Evolutionary conservation across 345 rosid genomes (phyloP), one percentile per base, ranked within the genome.

Genomic region (Salix viminalis): DNA sequence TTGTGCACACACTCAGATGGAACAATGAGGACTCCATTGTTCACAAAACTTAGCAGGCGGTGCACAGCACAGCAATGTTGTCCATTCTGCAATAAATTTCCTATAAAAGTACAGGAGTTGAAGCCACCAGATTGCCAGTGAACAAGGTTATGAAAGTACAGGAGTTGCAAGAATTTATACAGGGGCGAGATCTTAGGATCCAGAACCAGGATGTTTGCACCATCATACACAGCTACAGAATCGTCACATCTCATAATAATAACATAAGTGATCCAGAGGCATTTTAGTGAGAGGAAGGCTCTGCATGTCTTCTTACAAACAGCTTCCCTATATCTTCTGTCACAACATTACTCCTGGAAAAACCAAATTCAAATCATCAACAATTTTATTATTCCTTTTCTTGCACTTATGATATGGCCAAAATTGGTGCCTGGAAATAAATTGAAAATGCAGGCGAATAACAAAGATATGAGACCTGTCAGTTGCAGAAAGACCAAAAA

Each of bases 271-370:
- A 74, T 66, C 42, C 44, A 67, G 52, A 81, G 84, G 39, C 58
- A 62, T 76, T 72, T 81, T 81, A 84, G 14, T 69, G 46, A 78
- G 85, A 50, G 61, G 88, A 75, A 67, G 85, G 71, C 14, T 85
- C 92, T 28, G 88, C 80, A 12, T 84, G 87, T 79, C 79, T 86
- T 70, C 79, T 86, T 34, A 91, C 93, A 79, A 95, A 95, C 81
- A 95, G 88, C 89, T 83, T 91, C 86, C 93, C 83, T 14, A 95
- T 81, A 84, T 95, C 99, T 82, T 93, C 99, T 12, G 99, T 95
- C 42, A 92, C 99, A 83, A 95, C 86, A 79, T 95, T 95, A 86
- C 96, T 95, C 99, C 97, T 91, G 85, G 67, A 54, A 70, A 21
- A 58, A 74, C 10, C 61, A 18, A 79, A 36, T 48, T 65, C 39